Evolutionary conservation across 805 yeast species (phyloP).

Genomic region (Teunomyces cretensis): DNA sequence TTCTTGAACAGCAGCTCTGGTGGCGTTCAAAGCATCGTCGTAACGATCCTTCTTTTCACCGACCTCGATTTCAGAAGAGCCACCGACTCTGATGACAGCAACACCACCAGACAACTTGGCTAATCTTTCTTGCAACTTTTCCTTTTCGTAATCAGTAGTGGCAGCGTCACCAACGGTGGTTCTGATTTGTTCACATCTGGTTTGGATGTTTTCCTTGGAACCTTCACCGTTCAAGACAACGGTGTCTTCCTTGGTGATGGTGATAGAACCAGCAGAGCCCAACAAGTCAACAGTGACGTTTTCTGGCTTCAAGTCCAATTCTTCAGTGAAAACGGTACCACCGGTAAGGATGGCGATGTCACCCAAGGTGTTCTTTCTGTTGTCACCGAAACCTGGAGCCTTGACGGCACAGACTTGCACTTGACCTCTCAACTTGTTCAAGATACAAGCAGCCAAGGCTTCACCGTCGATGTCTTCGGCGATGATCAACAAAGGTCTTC

Average conservation of each 20-base stretch:
- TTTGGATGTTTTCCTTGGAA: constrained; percentile 70
- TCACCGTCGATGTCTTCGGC: constrained; percentile 98
- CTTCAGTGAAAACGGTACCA: constrained; percentile 90
- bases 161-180: constrained; percentile 68
- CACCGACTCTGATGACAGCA: constrained; percentile 97
- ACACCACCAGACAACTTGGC: constrained; percentile 98
- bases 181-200: constrained; percentile 94
- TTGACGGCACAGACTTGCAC: constrained; percentile 96
- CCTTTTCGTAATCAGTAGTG: constrained; percentile 90
- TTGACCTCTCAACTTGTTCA: constrained; percentile 97
- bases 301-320: constrained; percentile 92
- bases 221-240: constrained; percentile 94
- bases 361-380: constrained; percentile 93
- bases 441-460: constrained; percentile 95
- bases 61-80: constrained; percentile 94
- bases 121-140: constrained; percentile 94
- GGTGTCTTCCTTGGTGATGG: constrained; percentile 94
- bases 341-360: constrained; percentile 95
- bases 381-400: constrained; percentile 99
- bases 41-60: constrained; percentile 99
- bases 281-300: constrained; percentile 85
- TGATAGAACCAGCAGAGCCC: constrained; percentile 88
- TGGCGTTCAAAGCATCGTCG: constrained; percentile 97
- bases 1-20: constrained; percentile 98
- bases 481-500: constrained; percentile 89